Percentiles rank a stretch among this genome's conserved stretches.
phyloP scores from a whole-genome alignment of 1,284 basidiomycete species.

The Earliella scabrosa region DNA sequence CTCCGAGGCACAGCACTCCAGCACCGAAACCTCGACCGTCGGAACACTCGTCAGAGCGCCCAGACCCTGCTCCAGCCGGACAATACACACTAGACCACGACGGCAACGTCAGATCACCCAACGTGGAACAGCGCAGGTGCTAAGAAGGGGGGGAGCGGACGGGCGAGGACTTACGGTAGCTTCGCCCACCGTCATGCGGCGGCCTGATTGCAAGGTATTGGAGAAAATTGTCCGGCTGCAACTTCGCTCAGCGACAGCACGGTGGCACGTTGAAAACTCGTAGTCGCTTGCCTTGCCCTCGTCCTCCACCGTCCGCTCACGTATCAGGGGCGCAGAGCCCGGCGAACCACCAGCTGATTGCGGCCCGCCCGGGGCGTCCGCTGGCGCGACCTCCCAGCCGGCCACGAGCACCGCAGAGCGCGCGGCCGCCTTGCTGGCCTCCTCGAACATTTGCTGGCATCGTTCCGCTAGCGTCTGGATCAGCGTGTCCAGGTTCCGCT shows the following conservation, averaged over 20 bases:
- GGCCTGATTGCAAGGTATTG: slow-evolving; percentile 32
- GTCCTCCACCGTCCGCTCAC: slow-evolving; percentile 54
- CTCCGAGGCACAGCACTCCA: slow-evolving; percentile 28
- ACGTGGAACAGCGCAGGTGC: slow-evolving; percentile 19
- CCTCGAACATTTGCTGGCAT: slow-evolving; percentile 65
- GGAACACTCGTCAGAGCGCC: slow-evolving; percentile 15
- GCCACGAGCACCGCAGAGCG: slow-evolving; percentile 55
- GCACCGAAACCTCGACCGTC: slow-evolving; percentile 25
- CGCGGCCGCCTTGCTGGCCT: slow-evolving; percentile 64
- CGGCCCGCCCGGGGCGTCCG: slow-evolving; percentile 8
- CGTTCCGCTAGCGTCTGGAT: slow-evolving; percentile 61
- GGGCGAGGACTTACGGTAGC: slow-evolving; percentile 24
- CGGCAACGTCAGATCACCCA: slow-evolving; percentile 16
- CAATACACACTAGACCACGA: slow-evolving; percentile 28
- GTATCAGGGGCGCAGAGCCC: slow-evolving; percentile 36
- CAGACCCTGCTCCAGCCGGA: slow-evolving; percentile 28
- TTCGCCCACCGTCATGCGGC: slow-evolving; percentile 26
- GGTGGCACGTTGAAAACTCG: slow-evolving; percentile 20
- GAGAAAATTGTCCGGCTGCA: slow-evolving; percentile 28
- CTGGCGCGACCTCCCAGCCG: slow-evolving; percentile 8
- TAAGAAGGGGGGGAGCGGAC: slow-evolving; percentile 2
- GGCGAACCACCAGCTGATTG: slow-evolving; percentile 6
- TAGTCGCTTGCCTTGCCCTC: slow-evolving; percentile 49
- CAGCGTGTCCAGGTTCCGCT: slow-evolving; percentile 73
- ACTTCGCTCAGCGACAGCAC: slow-evolving; percentile 19